Evolutionary conservation across 257 asterid species (phyloP).

Genomic region (Cruciata laevipes): DNA sequence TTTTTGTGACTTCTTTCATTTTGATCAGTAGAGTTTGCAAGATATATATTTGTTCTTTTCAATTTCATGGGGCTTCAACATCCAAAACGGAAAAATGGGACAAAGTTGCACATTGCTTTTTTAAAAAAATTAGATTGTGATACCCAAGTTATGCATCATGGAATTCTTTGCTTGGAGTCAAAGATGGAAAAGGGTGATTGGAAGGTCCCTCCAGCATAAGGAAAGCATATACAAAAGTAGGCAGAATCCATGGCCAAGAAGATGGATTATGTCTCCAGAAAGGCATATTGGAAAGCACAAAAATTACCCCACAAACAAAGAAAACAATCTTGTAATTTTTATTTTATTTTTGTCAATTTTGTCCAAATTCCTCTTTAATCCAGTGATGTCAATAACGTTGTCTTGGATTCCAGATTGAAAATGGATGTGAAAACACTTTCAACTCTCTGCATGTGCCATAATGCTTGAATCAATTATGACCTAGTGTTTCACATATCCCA

Average conservation of each 20-base stretch:
- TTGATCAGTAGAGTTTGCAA: too few relatives aligned
- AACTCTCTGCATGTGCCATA: not conserved
- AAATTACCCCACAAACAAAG: not conserved
- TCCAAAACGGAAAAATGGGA: too few relatives aligned
- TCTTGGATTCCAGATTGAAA: not conserved
- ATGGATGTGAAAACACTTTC: not conserved
- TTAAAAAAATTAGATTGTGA: too few relatives aligned
- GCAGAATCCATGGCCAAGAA: conserved; percentile 30
- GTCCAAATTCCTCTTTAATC: not conserved
- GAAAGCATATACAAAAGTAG: conserved; percentile 25
- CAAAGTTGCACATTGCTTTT: too few relatives aligned
- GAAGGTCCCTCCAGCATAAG: conserved; percentile 23
- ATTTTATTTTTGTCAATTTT: not conserved
- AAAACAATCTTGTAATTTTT: not conserved
- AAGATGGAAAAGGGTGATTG: conserved; percentile 27
- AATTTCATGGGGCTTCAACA: too few relatives aligned
- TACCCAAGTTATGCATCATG: too few relatives aligned
- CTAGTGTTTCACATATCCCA: not conserved
- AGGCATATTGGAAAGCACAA: conserved; percentile 21
- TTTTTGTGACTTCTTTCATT: too few relatives aligned
- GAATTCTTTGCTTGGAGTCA: conserved; percentile 37
- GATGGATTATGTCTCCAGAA: conserved; percentile 37
- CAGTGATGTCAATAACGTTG: not conserved
- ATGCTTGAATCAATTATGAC: not conserved
- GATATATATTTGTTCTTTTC: too few relatives aligned